A percentile compares a stretch with the other conserved stretches of the same genome.
Evolutionary conservation across 2,329 filamentous ascomycete species (phyloP).

Genomic region (Sclerotinia sclerotiorum): DNA sequence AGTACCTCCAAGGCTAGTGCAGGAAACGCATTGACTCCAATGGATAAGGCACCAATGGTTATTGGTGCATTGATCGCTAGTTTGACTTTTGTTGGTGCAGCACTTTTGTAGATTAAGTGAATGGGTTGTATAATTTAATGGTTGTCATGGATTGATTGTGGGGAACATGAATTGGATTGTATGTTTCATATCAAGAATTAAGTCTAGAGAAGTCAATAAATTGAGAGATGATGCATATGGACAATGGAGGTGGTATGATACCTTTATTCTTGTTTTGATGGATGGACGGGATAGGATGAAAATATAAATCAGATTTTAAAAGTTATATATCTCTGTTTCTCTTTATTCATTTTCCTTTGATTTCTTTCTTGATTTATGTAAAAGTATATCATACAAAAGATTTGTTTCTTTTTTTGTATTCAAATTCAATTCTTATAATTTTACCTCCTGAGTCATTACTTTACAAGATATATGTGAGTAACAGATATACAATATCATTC

Average conservation of each 20-base stretch:
- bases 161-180: conserved; percentile 11
- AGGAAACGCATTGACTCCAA: conserved; percentile 27
- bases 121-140: conserved; percentile 16
- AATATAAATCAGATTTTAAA: conserved; percentile 3
- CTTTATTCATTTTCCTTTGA: not conserved
- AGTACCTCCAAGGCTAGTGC: conserved; percentile 13
- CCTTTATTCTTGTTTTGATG: conserved; percentile 1
- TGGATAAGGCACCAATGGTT: conserved; percentile 29
- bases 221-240: not conserved
- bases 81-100: conserved; percentile 32
- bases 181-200: conserved; percentile 6
- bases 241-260: conserved; percentile 3
- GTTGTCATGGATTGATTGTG: not conserved
- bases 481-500: too few relatives aligned
- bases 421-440: not conserved
- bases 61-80: conserved; percentile 27
- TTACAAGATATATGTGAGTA: too few relatives aligned
- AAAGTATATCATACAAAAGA: too few relatives aligned
- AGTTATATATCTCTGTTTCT: not conserved
- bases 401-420: not conserved
- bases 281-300: not conserved
- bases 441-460: too few relatives aligned
- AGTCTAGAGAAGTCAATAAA: not conserved
- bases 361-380: too few relatives aligned
- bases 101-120: conserved; percentile 27